Percentiles rank a stretch among this genome's conserved stretches.
Evolutionary conservation across 805 yeast genomes (phyloP).

Genomic region (Saccharomyces kudriavzevii): DNA sequence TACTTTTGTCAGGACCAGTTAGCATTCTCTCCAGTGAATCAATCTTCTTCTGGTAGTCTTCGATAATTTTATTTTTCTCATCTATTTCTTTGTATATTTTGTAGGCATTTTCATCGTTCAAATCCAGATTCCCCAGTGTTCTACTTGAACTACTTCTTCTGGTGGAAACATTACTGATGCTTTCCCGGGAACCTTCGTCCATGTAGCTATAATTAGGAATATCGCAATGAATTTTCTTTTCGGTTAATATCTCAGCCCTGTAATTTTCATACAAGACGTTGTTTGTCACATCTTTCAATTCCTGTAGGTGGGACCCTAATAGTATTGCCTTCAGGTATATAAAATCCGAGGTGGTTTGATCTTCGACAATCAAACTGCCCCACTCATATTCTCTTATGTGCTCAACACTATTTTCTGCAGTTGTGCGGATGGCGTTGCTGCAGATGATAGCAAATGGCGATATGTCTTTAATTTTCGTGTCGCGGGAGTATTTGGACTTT

Average conservation of each 20-base stretch:
- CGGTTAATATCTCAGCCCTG: conserved; percentile 59
- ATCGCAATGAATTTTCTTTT: conserved; percentile 20
- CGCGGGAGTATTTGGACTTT: background rate
- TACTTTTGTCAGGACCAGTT: background rate
- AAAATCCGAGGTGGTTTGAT: conserved; percentile 60
- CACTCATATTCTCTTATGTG: conserved; percentile 57
- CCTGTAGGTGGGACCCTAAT: conserved; percentile 71
- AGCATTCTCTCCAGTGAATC: conserved; percentile 13
- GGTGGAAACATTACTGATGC: background rate
- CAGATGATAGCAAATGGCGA: conserved; percentile 62
- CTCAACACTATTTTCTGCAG: conserved; percentile 25
- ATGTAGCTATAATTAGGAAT: background rate
- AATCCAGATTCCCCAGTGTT: background rate
- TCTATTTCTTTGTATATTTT: conserved; percentile 9
- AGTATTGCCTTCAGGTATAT: conserved; percentile 61
- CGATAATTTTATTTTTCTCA: conserved; percentile 19
- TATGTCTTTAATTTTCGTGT: conserved; percentile 33
- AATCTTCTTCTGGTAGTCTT: conserved; percentile 19
- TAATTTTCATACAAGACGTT: conserved; percentile 69
- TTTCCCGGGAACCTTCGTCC: background rate
- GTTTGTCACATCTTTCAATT: conserved; percentile 73
- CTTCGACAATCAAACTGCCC: conserved; percentile 55
- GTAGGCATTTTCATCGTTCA: background rate
- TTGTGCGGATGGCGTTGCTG: conserved; percentile 34
- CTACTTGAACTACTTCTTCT: background rate